phyloP scores from a whole-genome alignment of 805 yeast genomes.

The Candida arabinofermentans region DNA sequence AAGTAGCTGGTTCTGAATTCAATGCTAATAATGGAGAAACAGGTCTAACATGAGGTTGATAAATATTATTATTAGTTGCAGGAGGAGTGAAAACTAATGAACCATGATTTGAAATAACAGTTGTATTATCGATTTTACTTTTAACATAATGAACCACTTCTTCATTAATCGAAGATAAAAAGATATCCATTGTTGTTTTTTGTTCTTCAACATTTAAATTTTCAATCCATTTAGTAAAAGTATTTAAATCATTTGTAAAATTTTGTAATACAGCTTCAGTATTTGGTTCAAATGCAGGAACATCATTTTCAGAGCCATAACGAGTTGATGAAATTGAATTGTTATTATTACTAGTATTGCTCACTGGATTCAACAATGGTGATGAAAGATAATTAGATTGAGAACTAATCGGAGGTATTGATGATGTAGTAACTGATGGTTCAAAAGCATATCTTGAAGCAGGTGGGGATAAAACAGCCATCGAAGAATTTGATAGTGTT shows the following conservation, averaged over 20 bases:
- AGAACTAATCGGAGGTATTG: conserved; percentile 24
- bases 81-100: conserved; percentile 23
- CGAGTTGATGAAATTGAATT: conserved; percentile 14
- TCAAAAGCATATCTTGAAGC: conserved; percentile 35
- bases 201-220: conserved; percentile 44
- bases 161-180: conserved; percentile 40
- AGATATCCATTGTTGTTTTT: conserved; percentile 43
- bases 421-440: conserved; percentile 19
- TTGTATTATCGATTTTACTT: conserved; percentile 34
- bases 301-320: conserved; percentile 21
- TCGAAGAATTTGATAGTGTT: conserved; percentile 24
- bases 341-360: too few relatives aligned
- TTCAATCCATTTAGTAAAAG: conserved; percentile 44
- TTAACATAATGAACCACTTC: conserved; percentile 43
- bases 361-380: conserved; percentile 15
- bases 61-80: conserved; percentile 16
- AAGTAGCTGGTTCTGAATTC: conserved; percentile 33
- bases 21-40: conserved; percentile 31
- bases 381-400: conserved; percentile 14
- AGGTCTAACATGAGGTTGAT: conserved; percentile 27
- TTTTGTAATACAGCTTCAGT: conserved; percentile 28
- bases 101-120: conserved; percentile 11
- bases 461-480: conserved; percentile 40
- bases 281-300: conserved; percentile 31
- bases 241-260: conserved; percentile 41